A percentile compares a stretch with the other conserved stretches of the same genome.
Evolutionary conservation across 225 moss, liverwort and hornwort genomes (phyloP).

Genomic region (Lunularia cruciata): DNA sequence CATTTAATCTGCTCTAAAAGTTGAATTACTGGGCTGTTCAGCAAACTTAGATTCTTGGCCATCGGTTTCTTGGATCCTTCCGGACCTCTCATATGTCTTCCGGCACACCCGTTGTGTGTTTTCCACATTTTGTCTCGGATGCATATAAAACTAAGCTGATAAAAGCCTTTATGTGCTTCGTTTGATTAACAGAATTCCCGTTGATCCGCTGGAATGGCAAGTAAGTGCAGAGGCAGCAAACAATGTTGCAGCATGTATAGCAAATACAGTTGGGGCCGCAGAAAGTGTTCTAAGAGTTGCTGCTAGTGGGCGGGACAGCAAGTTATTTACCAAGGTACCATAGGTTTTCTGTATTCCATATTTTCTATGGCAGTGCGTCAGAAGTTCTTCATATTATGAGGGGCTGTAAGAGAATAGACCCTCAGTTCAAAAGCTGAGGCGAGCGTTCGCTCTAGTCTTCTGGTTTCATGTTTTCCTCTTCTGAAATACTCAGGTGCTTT

Average conservation of each 20-base stretch:
- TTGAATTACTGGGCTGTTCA: too few species aligned
- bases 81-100: too few species aligned
- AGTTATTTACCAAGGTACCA: slow-evolving; percentile 77
- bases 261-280: slow-evolving; percentile 79
- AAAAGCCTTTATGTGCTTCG: neutral
- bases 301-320: slow-evolving; percentile 81
- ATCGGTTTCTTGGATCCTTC: too few species aligned
- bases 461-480: too few species aligned
- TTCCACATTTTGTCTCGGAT: too few species aligned
- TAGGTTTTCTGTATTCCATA: neutral
- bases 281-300: slow-evolving; percentile 89
- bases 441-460: too few species aligned
- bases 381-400: neutral
- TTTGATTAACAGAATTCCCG: slow-evolving; percentile 38
- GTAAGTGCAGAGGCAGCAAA: slow-evolving; percentile 67
- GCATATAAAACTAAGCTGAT: too few species aligned
- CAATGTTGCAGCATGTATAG: slow-evolving; percentile 66
- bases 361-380: neutral
- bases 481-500: too few species aligned
- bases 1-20: too few species aligned
- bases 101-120: too few species aligned
- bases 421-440: too few species aligned
- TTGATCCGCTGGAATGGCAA: slow-evolving; percentile 86
- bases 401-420: neutral
- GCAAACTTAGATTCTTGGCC: too few species aligned